Base-by-base conservation (phyloP, 176 grass and related monocot genomes). In the Triticum dicoccoides region DNA sequence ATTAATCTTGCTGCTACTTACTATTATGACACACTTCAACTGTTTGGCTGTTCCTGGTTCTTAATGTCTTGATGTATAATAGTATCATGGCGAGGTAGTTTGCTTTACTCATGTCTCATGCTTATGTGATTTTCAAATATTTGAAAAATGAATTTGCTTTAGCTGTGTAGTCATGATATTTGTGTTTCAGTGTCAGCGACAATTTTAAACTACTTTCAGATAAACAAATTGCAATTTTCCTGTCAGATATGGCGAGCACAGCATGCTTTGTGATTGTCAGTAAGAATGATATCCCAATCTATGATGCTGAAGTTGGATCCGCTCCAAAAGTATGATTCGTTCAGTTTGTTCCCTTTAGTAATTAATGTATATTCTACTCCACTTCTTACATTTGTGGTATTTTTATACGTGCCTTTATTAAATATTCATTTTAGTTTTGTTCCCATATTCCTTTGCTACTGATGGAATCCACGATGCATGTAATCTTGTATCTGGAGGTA, bases 241-340 rank as follows among this genome's bases (percentile, higher is more conserved):
- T 12, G 4, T 61, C 77, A 73, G 62, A 80, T 70, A 94, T 98
- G 93, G 93, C 84, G 2, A 95, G 62, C 65, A 92, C 84, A 7
- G 84, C 90, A 8, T 94, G 93, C 81, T 98, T 98, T 20, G 82
- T 91, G 32, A 91, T 98, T 58, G 86, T 94, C 59, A 88, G 88
- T 77, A 95, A 90, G 71, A 94, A 98, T 51, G 90, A 94, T 79
- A 94, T 98, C 76, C 93, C 88, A 18, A 88, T 94, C 27, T 98
- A 94, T 35, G 88, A 94, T 82, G 91, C 91, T 92, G 91, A 95
- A 95, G 86, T 95, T 85, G 91, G 91, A 45, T 98, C 88, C 64
- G 86, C 88, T 44, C 80, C 84, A 58, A 98, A 91, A 67, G 93
- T 93, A 90, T 24, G 58, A 6, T 56, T 65, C 17, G 72, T 56